These are phyloP conservation scores for Darksidea phi DNA, from an alignment of 495 filamentous ascomycete genomes.

Conservation along the genomic window DNA sequence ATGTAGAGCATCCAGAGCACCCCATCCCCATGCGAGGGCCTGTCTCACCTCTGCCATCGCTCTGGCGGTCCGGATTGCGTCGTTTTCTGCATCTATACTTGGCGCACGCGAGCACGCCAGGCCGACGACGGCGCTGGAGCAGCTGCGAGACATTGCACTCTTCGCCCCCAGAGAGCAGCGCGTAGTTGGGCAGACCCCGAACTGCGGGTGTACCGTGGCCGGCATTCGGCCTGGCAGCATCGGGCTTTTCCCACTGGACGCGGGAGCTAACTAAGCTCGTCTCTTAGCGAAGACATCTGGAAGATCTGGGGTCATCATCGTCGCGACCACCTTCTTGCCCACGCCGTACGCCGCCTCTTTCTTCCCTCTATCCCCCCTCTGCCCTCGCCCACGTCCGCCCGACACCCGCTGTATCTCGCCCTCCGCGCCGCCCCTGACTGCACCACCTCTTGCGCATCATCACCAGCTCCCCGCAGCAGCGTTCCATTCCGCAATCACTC, in stretches of 20 bases:
- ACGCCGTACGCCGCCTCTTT: too few relatives aligned
- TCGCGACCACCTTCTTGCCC: too few relatives aligned
- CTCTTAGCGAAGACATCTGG: too few relatives aligned
- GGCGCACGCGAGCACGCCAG: slow-evolving; percentile 11
- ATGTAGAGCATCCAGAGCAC: slow-evolving; percentile 19
- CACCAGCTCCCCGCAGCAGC: slow-evolving; percentile 2
- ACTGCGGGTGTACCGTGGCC: not conserved
- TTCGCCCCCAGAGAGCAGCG: not conserved
- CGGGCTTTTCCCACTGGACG: too few relatives aligned
- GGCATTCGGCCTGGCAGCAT: too few relatives aligned
- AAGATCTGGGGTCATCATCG: too few relatives aligned
- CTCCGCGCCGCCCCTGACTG: not conserved
- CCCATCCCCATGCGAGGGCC: slow-evolving; percentile 26
- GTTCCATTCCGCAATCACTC: slow-evolving; percentile 30
- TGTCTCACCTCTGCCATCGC: slow-evolving; percentile 24
- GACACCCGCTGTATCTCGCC: not conserved
- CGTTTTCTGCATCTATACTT: slow-evolving; percentile 10
- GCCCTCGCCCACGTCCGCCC: not conserved
- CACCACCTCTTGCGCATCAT: not conserved
- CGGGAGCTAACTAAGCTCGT: too few relatives aligned
- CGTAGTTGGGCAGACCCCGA: not conserved
- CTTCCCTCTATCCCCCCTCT: too few relatives aligned
- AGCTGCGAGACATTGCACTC: not conserved
- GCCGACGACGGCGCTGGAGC: not conserved
- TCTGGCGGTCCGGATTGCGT: slow-evolving; percentile 23